A percentile compares a stretch with the other conserved stretches of the same genome.
Evolutionary conservation across 208 protist species (phyloP).

Genomic region (Chromosphaera perkinsii): DNA sequence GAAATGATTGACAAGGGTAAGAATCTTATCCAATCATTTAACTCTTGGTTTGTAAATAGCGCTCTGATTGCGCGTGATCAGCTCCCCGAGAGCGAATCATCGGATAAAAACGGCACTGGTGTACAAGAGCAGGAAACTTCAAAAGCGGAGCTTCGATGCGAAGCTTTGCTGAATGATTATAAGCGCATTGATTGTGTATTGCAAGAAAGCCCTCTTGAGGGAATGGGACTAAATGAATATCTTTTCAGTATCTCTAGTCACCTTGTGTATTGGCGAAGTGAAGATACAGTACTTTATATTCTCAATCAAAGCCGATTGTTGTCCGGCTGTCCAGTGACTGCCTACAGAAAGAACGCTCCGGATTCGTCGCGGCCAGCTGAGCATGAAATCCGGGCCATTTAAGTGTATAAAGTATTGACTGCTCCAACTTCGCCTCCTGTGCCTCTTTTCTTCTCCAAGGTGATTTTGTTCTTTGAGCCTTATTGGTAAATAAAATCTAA

Average conservation of each 20-base stretch:
- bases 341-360: no score
- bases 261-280: background rate
- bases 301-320: no score
- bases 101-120: background rate
- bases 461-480: no score
- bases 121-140: background rate
- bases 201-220: background rate
- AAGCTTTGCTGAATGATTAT: background rate
- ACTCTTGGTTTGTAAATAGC: background rate
- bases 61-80: background rate
- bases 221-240: conserved; percentile 9
- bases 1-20: conserved; percentile 14
- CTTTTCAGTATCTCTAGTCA: background rate
- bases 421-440: no score
- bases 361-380: no score
- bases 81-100: no score
- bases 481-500: no score
- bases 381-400: no score
- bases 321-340: no score
- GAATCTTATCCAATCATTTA: conserved; percentile 4
- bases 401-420: no score
- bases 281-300: conserved; percentile 6
- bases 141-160: no score
- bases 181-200: background rate
- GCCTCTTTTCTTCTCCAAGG: no score